Evolutionary conservation across 2,329 filamentous ascomycete genomes (phyloP), one percentile per base, ranked within the genome.

Genomic region (Pseudopyricularia javanii): DNA sequence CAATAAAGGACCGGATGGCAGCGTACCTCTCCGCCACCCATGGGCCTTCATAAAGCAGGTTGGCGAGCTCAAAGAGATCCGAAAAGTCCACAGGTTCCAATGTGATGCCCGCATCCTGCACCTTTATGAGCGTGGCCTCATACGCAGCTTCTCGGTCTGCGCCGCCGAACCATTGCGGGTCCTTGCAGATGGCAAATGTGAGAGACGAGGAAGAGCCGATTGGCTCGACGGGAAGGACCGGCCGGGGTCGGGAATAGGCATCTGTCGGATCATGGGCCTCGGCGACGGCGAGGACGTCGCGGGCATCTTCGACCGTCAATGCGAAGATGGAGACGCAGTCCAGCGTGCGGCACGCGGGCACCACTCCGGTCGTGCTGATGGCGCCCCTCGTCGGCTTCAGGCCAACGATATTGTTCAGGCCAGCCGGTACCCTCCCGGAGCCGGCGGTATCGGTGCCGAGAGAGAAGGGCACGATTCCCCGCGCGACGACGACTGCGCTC

Each of bases 391-490:
- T 79, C 0, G 75, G 75, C 59, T 72, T 72, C 58, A 66, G 69
- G 6, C 76, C 76, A n/a, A 75, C 68, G 14, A 79, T 68, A 26
- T 74, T 74, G 60, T 79, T 80, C 60, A 77, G 72, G 0, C 70
- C 72, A 4, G 75, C 70, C 2, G 77, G 77, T 3, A 79, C 73
- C 32, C 77, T 66, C 3, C 74, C 74, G 8, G 72, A 71, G 1
- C 78, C 77, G 2, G 75, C 76, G 5, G 77, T 80, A 57, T 80
- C 78, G 1, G 76, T 80, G 7, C 70, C 78, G 1, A 83, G 63
- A 2, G 76, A 72, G 57, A 83, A 79, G 0, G 74, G 72, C 3
- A 78, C 74, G 3, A 81, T 68, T 1, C 68, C 68, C 1, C 74
- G 73, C 3, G 70, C 74, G 6, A 82, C 78, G 11, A 69, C 73